These are phyloP conservation scores for Colletotrichum sp. DNA, from an alignment of 2,329 filamentous ascomycete genomes.

Conservation along the genomic window DNA sequence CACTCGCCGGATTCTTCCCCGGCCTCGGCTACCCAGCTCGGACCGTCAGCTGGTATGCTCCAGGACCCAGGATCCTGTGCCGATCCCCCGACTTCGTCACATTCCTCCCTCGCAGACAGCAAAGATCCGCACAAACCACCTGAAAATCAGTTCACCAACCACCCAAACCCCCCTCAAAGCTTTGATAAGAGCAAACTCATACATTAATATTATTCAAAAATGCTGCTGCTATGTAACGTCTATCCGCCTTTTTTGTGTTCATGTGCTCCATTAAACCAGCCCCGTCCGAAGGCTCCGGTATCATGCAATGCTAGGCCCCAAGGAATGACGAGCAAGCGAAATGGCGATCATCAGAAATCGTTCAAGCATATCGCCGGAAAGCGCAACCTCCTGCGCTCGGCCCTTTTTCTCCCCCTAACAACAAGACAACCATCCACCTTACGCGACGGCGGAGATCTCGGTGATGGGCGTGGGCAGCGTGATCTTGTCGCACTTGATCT, in stretches of 20 bases:
- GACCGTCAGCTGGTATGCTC: neutral
- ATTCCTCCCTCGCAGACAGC: neutral
- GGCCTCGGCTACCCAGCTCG: neutral
- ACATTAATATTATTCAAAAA: neutral
- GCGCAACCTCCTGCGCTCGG: neutral
- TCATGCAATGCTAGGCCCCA: neutral
- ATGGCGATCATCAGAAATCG: neutral
- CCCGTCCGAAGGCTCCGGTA: neutral
- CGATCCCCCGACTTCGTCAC: neutral
- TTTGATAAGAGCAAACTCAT: neutral
- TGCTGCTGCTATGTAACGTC: neutral
- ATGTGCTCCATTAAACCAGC: neutral
- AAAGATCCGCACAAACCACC: neutral
- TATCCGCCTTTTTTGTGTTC: neutral
- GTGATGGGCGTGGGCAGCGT: slow-evolving; percentile 29
- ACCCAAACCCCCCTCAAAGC: neutral
- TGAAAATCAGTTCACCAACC: neutral
- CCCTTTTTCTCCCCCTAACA: neutral
- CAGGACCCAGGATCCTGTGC: neutral
- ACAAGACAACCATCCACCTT: neutral
- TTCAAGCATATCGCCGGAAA: neutral
- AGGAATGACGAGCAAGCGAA: neutral
- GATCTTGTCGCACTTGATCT: slow-evolving; percentile 30
- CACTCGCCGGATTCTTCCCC: neutral
- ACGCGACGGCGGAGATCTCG: slow-evolving; percentile 30